These are phyloP conservation scores for Russula foetens DNA, from an alignment of 768 basidiomycete species.

Conservation along the genomic window DNA sequence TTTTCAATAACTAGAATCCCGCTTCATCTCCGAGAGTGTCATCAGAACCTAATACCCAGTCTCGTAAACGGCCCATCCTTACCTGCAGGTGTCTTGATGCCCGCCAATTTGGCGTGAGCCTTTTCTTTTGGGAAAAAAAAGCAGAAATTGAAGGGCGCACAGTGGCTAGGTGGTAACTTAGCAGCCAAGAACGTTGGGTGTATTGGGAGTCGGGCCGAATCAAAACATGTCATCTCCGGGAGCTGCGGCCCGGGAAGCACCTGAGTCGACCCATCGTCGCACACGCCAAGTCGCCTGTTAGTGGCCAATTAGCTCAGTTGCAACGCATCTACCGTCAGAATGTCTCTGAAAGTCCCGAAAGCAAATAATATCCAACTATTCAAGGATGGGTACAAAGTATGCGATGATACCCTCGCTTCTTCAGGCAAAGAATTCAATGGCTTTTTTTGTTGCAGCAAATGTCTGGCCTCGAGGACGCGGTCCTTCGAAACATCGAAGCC, in stretches of 20 bases:
- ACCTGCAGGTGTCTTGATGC: too few relatives aligned
- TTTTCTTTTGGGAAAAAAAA: too few relatives aligned
- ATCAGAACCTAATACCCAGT: conserved; percentile 4
- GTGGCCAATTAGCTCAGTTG: neutral
- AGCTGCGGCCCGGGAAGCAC: neutral
- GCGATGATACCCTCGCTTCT: conserved; percentile 7
- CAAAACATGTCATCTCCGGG: neutral
- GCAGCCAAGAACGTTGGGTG: too few relatives aligned
- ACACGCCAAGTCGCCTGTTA: too few relatives aligned
- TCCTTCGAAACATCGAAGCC: conserved; percentile 92
- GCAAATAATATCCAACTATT: conserved; percentile 84
- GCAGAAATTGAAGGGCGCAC: too few relatives aligned
- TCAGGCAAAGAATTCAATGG: neutral
- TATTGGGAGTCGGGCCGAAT: too few relatives aligned
- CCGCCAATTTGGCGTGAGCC: too few relatives aligned
- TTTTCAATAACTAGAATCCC: neutral
- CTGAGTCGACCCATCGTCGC: too few relatives aligned
- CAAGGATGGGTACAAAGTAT: conserved; percentile 94
- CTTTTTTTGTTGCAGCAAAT: conserved; percentile 43
- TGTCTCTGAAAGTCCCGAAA: conserved; percentile 95
- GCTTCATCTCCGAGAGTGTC: neutral
- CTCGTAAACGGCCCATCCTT: neutral
- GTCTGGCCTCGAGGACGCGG: conserved; percentile 93
- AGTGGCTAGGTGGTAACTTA: too few relatives aligned
- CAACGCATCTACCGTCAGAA: conserved; percentile 25